These are phyloP conservation scores for Tillandsia fasciculata DNA, from an alignment of 176 grass and related monocot genomes.

Conservation along the genomic window DNA sequence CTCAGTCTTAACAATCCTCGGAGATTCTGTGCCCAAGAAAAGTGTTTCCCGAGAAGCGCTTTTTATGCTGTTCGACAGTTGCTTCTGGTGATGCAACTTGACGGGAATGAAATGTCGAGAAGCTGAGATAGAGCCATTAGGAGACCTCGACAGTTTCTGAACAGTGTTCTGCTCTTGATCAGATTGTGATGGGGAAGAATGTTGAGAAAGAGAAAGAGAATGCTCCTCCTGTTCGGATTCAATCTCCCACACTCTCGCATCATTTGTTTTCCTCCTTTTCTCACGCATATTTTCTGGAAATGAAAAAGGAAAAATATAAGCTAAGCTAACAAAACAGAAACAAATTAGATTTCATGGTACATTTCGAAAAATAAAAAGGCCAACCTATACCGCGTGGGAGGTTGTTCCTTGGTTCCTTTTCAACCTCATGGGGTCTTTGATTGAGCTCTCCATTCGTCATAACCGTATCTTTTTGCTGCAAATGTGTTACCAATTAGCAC, in stretches of 20 bases:
- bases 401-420: conserved; percentile 45
- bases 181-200: conserved; percentile 83
- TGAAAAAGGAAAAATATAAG: neutral
- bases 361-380: conserved; percentile 4
- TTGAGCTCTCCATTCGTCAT: conserved; percentile 29
- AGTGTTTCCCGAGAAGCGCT: conserved; percentile 16
- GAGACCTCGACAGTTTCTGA: conserved; percentile 51
- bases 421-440: conserved; percentile 26
- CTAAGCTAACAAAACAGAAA: neutral
- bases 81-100: conserved; percentile 22
- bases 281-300: conserved; percentile 47
- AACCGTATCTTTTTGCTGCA: conserved; percentile 29
- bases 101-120: conserved; percentile 43
- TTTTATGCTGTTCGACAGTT: conserved; percentile 23
- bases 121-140: conserved; percentile 34
- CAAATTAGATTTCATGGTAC: neutral
- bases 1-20: conserved; percentile 32
- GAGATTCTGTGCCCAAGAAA: conserved; percentile 12
- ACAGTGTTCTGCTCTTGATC: conserved; percentile 77
- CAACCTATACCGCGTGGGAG: conserved; percentile 36
- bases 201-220: conserved; percentile 81
- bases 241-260: conserved; percentile 27
- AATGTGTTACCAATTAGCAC: conserved; percentile 8
- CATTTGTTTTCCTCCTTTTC: conserved; percentile 62
- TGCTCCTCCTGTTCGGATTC: conserved; percentile 89